Base-by-base conservation (phyloP, 208 protist genomes). In the Wallacemonas sp. region DNA sequence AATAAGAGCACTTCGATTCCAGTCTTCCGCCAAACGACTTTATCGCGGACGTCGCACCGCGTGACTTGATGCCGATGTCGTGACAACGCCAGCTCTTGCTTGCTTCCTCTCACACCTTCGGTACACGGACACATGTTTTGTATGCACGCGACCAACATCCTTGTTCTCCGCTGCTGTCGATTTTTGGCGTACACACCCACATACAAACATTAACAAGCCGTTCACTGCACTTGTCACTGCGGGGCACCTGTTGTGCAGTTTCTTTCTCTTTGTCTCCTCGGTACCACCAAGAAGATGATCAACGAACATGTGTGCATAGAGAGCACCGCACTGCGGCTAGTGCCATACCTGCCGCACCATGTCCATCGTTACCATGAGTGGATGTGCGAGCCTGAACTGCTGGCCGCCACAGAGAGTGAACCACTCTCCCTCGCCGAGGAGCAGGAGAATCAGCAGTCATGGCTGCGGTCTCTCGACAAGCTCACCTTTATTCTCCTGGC, bases 401-500 rank as follows among this genome's bases (percentile, higher is more conserved):
- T 91, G 36, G 79, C 85, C 3, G 62, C 73, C 26, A 97, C 94
- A 1, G 81, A 86, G 38, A 94, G 85, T 39, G 90, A 97, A 62
- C 89, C 89, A 0, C 69, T 97, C 5, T 83, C 87, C 6, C 63
- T 97, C 10, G 73, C 79, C 19, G 87, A 97, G 70, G 91, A 98
- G 75, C 72, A 79, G 26, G 88, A 85, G 27, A 98, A 96, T 38
- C 94, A 98, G 69, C 32, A 76, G 38, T 72, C 80, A 27, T 98
- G 94, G 92, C 64, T 90, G 34, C 55, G 64, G 8, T 82, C 89
- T 0, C 63, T 66, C 3, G 85, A 95, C 38, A 98, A 98, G 59
- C 65, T 97, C 9, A 97, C 92, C n/a, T 97, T 97, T 42, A 96
- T 97, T 39, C 15, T 96, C 26, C 60, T 92, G 8, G 87, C 78